Evolutionary conservation across 768 basidiomycete genomes (phyloP).

Genomic region (Trametes villosa): DNA sequence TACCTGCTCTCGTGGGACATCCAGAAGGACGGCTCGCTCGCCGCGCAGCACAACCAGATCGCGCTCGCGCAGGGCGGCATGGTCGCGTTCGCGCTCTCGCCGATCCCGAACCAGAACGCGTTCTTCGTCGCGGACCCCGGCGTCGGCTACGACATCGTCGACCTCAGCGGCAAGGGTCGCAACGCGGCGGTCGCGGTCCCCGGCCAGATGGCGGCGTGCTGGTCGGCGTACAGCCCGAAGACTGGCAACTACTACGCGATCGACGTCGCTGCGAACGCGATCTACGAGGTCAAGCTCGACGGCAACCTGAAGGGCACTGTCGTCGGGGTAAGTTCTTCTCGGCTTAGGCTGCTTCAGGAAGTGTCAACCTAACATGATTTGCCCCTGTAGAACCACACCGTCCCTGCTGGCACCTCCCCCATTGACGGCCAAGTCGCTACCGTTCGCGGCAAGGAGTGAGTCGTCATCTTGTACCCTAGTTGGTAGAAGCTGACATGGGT

Average conservation of each 20-base stretch:
- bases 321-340: conserved; percentile 41
- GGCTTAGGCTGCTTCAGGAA: no score
- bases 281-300: conserved; percentile 52
- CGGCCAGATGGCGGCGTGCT: conserved; percentile 37
- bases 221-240: conserved; percentile 32
- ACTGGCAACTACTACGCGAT: conserved; percentile 37
- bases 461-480: background rate
- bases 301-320: conserved; percentile 47
- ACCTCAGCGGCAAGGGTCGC: conserved; percentile 27
- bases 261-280: conserved; percentile 29
- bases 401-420: conserved; percentile 22
- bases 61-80: conserved; percentile 45
- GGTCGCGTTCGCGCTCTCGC: conserved; percentile 51
- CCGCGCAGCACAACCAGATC: conserved; percentile 42
- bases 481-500: background rate
- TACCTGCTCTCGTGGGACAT: conserved; percentile 56
- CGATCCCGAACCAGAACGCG: conserved; percentile 34
- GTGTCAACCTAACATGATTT: background rate
- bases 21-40: conserved; percentile 46
- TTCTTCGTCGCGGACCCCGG: conserved; percentile 34
- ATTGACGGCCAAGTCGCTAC: conserved; percentile 36
- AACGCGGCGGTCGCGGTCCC: conserved; percentile 22
- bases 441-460: conserved; percentile 36
- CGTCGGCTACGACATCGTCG: conserved; percentile 35
- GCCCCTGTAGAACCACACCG: conserved; percentile 27